Evolutionary conservation across 2,329 filamentous ascomycete genomes (phyloP), one percentile per base, ranked within the genome.

Genomic region (Endothia cerciana): DNA sequence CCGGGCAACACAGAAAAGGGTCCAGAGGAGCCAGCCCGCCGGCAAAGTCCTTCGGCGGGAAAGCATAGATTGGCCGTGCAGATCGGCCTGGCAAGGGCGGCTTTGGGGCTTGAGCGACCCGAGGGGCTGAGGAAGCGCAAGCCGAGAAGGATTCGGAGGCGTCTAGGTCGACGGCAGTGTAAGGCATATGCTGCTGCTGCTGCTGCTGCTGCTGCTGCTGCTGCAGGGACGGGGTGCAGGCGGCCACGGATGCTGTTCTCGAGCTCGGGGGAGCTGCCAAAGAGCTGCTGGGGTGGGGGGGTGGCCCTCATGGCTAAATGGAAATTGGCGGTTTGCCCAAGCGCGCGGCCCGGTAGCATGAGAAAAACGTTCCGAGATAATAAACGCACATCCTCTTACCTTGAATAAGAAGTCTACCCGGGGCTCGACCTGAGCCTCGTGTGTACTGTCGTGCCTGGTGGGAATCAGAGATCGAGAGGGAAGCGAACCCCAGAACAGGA

Each of bases 81-180:
- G 55, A 28, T 22, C 47, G 28, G 36, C 40, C n/a, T 40, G 65
- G 40, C n/a, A 28, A 60, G 38, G 59, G 53, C 49, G 41, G 58
- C 56, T 45, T 30, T 45, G 30, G 47, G 59, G 64, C 45, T 41
- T 60, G 55, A 60, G 43, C 36, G 33, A 30, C n/a, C 38, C 33
- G 19, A 59, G 51, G 47, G 65, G 63, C 63, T 60, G 56, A 62
- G 38, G 41, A 51, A 60, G 38, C 57, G 36, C 47, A 49, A 47
- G 62, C 45, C 56, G 67, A 65, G 41, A 62, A 60, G 45, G 65
- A 62, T 67, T 55, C 62, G 47, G 65, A 59, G 60, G 65, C 59
- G 62, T 63, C 73, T 75, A 74, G 72, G 56, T 64, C 60, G 65
- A 61, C 25, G 62, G 64, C 61, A 66, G 60, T 62, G 63, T 49